Evolutionary conservation across 768 basidiomycete species (phyloP), one percentile per base, ranked within the genome.

Genomic region (Pleurotus citrinopileatus): DNA sequence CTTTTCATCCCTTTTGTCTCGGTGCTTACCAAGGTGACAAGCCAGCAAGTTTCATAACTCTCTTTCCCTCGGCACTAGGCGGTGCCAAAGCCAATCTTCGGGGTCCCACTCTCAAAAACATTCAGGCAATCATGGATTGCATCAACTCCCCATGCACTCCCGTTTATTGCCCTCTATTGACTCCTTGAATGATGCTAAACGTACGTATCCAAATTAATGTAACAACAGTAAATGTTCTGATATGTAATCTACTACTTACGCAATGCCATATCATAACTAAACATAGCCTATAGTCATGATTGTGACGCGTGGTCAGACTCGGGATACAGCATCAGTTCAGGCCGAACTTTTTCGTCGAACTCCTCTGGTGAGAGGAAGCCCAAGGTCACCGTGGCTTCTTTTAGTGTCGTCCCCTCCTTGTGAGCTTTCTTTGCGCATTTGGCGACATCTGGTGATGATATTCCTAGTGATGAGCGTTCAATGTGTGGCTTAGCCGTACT

Each of bases 361-460:
- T 95, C 93, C 66, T 96, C 92, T 0, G 84, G 76, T 1, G 89
- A 89, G 63, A 98, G 69, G 70, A 91, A 86, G 45, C 92, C 93
- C 29, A 98, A 81, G 17, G 84, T 70, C 42, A 98, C 87, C 9
- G 94, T 94, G 37, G 97, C 94, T 73, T 94, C 89, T 77, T 96
- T 98, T 69, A 98, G 67, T 56, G 97, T 98, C 45, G 87, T 91
- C 23, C 97, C 97, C 72, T 99, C 94, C 70, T 89, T 93, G 79
- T 98, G 97, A n/a, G 97, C 97, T 71, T 98, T 98, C 82, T 99
- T 99, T 25, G 97, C 97, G 65, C 91, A 93, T 73, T 91, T 94
- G 46, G 97, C 97, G 46, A 98, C 97, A 72, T 97, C 94, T 98
- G 65, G 38, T 37, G 57, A 38, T 13, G 36, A 57, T 55, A 15